Evolutionary conservation across 768 basidiomycete genomes (phyloP), one percentile per base, ranked within the genome.

Genomic region (Phylloporus scabripes): DNA sequence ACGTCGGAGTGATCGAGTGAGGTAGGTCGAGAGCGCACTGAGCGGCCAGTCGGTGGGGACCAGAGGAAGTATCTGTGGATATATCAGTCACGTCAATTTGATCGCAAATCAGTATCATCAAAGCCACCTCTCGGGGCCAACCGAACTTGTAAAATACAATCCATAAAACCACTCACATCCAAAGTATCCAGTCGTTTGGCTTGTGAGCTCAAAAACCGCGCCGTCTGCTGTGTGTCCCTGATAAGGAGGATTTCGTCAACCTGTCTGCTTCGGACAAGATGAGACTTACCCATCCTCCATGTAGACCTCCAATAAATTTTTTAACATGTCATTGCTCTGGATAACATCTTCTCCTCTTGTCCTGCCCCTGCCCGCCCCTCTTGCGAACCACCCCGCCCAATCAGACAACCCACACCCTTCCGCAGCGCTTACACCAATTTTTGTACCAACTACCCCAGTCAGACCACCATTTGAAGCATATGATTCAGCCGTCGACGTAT

Each of bases 381-480:
- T 79, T 74, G 50, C 49, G 7, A 68, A 68, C 62, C 56, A 67
- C 48, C 36, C 53, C 29, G 40, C 61, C 64, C 61, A 67, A 44
- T 58, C 60, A 59, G 68, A 48, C 77, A 78, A 21, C 79, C 66
- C 44, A 71, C 69, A 50, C 54, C 68, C 11, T 73, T 78, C 87
- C 77, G 87, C 38, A 68, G 69, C 58, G 74, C 78, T 58, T 82
- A 68, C 11, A 68, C 71, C 42, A 57, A 61, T 17, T 72, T 78
- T 59, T 73, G 76, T 20, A 76, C 81, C 33, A 83, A 96, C 70
- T 20, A 95, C 77, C 18, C 63, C 63, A 1, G 34, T 44, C 34
- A 81, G 78, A 5, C 93, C 91, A 15, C 82, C 83, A 28, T 86
- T 79, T 1, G 85, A 78, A 59, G 93, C 95, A 65, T 93, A 96